Evolutionary conservation across 1,139 yeast species (phyloP).

Genomic region (Debaryomyces fabryi): DNA sequence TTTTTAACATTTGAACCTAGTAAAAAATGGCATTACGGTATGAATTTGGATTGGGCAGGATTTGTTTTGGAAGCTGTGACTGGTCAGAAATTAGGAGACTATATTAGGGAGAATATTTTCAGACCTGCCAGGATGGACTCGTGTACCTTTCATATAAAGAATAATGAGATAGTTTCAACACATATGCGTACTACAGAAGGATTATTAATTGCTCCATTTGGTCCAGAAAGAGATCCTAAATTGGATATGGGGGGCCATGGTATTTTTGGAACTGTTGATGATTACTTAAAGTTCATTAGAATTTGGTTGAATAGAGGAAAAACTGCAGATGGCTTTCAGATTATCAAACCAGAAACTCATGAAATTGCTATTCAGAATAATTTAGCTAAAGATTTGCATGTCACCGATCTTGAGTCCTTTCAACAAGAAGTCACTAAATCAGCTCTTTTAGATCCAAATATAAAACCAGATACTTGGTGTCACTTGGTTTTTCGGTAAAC

Average conservation of each 20-base stretch:
- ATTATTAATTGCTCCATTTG: conserved; percentile 7
- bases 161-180: conserved; percentile 17
- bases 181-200: conserved; percentile 12
- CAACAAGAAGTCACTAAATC: background rate
- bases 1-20: conserved; percentile 24
- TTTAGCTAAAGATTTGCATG: conserved; percentile 19
- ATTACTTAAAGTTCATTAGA: conserved; percentile 33
- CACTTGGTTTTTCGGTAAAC: conserved; percentile 13
- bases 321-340: conserved; percentile 29
- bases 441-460: background rate
- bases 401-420: conserved; percentile 9
- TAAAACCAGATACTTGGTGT: conserved; percentile 11
- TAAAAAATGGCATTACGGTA: conserved; percentile 21
- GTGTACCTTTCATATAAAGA: conserved; percentile 15
- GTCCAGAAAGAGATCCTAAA: conserved; percentile 21
- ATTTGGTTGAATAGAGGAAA: conserved; percentile 36
- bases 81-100: conserved; percentile 19
- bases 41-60: conserved; percentile 22
- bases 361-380: conserved; percentile 24
- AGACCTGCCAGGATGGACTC: conserved; percentile 17
- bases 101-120: conserved; percentile 19
- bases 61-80: conserved; percentile 20
- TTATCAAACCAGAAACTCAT: conserved; percentile 28
- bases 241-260: conserved; percentile 42
- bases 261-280: conserved; percentile 31